Evolutionary conservation across 2,329 filamentous ascomycete species (phyloP).

Genomic region (Aspergillus fructus): DNA sequence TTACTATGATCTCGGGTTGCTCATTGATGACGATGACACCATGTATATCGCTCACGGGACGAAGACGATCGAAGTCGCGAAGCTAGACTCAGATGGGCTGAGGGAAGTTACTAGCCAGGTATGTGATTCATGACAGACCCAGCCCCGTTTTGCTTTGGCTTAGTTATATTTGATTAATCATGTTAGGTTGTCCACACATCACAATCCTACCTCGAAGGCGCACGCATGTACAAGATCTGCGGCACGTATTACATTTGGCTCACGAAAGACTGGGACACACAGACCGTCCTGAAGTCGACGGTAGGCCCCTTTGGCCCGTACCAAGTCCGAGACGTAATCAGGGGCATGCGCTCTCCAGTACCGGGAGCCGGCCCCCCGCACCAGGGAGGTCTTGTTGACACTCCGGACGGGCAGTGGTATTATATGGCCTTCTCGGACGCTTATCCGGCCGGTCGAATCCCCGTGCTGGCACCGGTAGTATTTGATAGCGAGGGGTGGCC

Average conservation of each 20-base stretch:
- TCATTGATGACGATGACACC: constrained; percentile 60
- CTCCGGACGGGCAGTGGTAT: constrained; percentile 55
- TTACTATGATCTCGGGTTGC: constrained; percentile 58
- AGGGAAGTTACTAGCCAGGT: constrained; percentile 45
- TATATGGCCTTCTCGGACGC: constrained; percentile 58
- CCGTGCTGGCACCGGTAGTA: constrained; percentile 56
- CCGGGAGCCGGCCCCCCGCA: constrained; percentile 49
- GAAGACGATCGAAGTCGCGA: constrained; percentile 50
- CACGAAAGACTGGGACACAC: constrained; percentile 46
- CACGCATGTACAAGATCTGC: constrained; percentile 58
- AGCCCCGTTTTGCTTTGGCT: too few species aligned
- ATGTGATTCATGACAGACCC: too few species aligned
- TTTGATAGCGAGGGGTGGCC: constrained; percentile 57
- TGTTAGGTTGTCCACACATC: too few species aligned
- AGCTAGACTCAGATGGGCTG: constrained; percentile 52
- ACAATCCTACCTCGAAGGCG: constrained; percentile 43
- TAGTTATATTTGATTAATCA: too few species aligned
- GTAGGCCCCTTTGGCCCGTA: constrained; percentile 53
- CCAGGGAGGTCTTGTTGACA: constrained; percentile 58
- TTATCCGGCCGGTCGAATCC: constrained; percentile 58
- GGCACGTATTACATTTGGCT: constrained; percentile 57
- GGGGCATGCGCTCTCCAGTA: constrained; percentile 47
- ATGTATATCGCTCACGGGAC: constrained; percentile 60
- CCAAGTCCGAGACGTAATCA: constrained; percentile 37
- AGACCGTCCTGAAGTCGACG: constrained; percentile 53